Evolutionary conservation across 2,329 filamentous ascomycete species (phyloP).

Genomic region (Paramyrothecium sp.): DNA sequence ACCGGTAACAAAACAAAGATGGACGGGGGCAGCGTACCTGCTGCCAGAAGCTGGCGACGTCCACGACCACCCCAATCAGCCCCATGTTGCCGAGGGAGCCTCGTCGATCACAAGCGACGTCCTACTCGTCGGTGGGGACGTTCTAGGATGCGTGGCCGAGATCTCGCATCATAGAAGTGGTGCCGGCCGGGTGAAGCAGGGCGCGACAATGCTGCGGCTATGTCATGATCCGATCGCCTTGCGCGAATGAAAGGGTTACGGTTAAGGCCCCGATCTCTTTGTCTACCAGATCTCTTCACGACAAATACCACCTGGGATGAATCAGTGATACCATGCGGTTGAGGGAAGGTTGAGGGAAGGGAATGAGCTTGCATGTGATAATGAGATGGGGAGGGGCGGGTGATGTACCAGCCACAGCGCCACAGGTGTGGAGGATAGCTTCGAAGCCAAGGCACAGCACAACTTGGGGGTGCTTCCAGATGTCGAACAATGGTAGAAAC

Average conservation of each 20-base stretch:
- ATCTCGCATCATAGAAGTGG: not conserved
- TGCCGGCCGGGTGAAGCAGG: too few relatives aligned
- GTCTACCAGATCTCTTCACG: too few relatives aligned
- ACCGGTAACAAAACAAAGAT: not conserved
- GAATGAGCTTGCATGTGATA: constrained; percentile 2
- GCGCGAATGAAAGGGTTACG: too few relatives aligned
- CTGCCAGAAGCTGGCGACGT: constrained; percentile 63
- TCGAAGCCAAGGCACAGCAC: not conserved
- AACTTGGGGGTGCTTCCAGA: too few relatives aligned
- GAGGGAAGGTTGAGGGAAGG: not conserved
- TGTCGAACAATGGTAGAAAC: too few relatives aligned
- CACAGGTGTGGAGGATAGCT: too few relatives aligned
- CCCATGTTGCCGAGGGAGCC: constrained; percentile 36
- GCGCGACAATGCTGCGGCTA: too few relatives aligned
- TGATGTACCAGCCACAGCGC: not conserved
- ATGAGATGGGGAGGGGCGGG: not conserved
- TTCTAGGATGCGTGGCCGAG: not conserved
- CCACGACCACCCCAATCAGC: constrained; percentile 52
- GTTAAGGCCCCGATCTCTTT: too few relatives aligned
- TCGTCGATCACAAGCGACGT: constrained; percentile 26
- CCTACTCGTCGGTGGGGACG: constrained; percentile 3
- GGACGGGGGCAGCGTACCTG: constrained; percentile 42
- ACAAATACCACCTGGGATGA: too few relatives aligned
- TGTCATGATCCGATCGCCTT: too few relatives aligned
- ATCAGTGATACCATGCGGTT: not conserved